Percentiles rank a stretch among this genome's conserved stretches.
phyloP scores from a whole-genome alignment of 73 alveolate genomes.

The Blepharisma japonicum region DNA sequence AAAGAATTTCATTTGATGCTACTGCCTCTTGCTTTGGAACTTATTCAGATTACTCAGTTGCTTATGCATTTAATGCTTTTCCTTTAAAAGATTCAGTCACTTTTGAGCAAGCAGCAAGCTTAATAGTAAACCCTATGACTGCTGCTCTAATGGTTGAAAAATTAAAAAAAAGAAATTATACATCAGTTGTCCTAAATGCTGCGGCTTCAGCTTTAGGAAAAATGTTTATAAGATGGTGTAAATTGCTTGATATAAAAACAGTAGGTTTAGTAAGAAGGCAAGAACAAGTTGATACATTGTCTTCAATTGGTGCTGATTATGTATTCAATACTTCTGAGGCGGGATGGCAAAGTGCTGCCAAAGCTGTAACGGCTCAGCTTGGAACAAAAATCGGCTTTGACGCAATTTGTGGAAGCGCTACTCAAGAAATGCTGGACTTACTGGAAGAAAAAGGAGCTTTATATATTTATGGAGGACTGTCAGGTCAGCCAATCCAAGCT shows the following conservation, averaged over 20 bases:
- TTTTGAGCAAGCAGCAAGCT: constrained; percentile 58
- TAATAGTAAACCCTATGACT: constrained; percentile 71
- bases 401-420: constrained; percentile 54
- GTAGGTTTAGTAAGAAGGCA: constrained; percentile 67
- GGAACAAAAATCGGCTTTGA: constrained; percentile 51
- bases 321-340: constrained; percentile 51
- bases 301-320: constrained; percentile 47
- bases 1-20: constrained; percentile 41
- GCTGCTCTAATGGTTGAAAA: constrained; percentile 60
- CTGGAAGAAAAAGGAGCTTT: constrained; percentile 33
- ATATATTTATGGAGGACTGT: constrained; percentile 43
- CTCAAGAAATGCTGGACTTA: constrained; percentile 35
- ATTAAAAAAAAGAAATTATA: constrained; percentile 34
- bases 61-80: constrained; percentile 53
- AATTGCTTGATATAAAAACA: constrained; percentile 42
- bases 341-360: constrained; percentile 25
- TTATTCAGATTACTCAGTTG: constrained; percentile 63
- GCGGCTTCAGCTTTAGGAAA: constrained; percentile 70
- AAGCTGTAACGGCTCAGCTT: constrained; percentile 35
- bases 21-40: constrained; percentile 54
- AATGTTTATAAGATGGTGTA: constrained; percentile 52
- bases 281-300: constrained; percentile 54
- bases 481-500: constrained; percentile 27
- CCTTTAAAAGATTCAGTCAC: constrained; percentile 44
- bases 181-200: constrained; percentile 61